Evolutionary conservation across 345 rosid genomes (phyloP), one percentile per base, ranked within the genome.

Genomic region (Hibiscus tridactylites): DNA sequence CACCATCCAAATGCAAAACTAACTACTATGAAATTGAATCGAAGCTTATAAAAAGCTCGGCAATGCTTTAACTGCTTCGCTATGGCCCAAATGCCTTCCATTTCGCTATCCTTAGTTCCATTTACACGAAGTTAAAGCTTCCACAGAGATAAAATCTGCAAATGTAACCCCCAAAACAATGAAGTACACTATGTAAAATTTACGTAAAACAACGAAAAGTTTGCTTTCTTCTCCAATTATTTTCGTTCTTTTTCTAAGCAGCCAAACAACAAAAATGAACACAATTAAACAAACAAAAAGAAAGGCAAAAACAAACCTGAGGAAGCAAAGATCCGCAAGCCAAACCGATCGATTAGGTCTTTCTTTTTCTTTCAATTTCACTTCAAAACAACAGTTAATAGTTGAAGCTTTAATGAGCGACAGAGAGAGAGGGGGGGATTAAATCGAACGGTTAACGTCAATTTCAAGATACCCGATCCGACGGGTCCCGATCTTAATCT

Each of bases 81-180:
- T 44, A 50, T 65, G 60, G 46, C 72, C 72, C 60, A 69, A 74
- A 65, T 31, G 50, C 70, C 68, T 46, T 50, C 61, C 70, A 42
- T 31, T 56, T 57, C 69, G 47, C 29, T 67, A 59, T 63, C 74
- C 61, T 74, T 56, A 75, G 67, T 72, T 76, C 81, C 77, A 76
- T 49, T 50, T 8, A 9, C 5, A 64, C 61, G 53, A 62, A 66
- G 35, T 77, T 75, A 73, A 80, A 68, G 72, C 81, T 79, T 56
- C 81, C 73, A 66, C 64, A 44, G 71, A 83, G 71, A 73, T 79
- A 78, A 77, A 80, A 83, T 80, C 80, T 80, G 86, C 56, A 46
- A 61, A 66, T 2, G 64, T 26, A 21, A 69, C 8, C 2, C n/a
- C 12, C 3, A 6, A 13, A 12, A 72, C 5, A 31, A 15, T 47